These are phyloP conservation scores for Lantana camara DNA, from an alignment of 257 asterid species.

Conservation along the genomic window DNA sequence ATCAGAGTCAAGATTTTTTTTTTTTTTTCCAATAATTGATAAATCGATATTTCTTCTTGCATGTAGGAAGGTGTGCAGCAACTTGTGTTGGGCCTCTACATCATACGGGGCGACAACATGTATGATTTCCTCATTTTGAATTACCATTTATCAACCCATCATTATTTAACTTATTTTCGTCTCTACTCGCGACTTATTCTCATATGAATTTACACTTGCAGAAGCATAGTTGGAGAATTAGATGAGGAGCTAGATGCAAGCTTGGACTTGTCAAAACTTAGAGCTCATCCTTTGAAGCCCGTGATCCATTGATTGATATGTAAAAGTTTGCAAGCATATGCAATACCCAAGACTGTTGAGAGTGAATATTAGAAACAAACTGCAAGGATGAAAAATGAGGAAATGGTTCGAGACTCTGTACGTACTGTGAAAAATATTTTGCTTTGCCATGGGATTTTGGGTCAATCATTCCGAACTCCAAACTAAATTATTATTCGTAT, in stretches of 20 bases:
- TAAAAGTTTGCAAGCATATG: slow-evolving; percentile 23
- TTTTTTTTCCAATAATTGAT: background rate
- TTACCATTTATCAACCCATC: background rate
- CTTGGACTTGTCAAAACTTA: slow-evolving; percentile 83
- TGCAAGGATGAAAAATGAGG: background rate
- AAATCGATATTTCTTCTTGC: slow-evolving; percentile 23
- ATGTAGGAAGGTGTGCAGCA: slow-evolving; percentile 97
- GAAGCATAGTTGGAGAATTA: slow-evolving; percentile 93
- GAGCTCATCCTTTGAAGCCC: slow-evolving; percentile 97
- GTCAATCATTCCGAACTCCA: background rate
- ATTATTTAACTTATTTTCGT: background rate
- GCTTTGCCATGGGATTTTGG: slow-evolving; percentile 9
- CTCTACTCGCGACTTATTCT: background rate
- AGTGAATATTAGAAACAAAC: slow-evolving; percentile 26
- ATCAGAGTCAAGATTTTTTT: background rate
- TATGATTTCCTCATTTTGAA: slow-evolving; percentile 34
- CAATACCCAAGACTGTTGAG: slow-evolving; percentile 27
- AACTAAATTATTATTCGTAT: background rate
- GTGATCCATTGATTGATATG: slow-evolving; percentile 76
- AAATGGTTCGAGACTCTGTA: background rate
- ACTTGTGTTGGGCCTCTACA: slow-evolving; percentile 95
- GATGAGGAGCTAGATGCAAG: slow-evolving; percentile 92
- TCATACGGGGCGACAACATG: slow-evolving; percentile 98
- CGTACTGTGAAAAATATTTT: no score
- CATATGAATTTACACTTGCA: slow-evolving; percentile 29